Evolutionary conservation across 2,329 filamentous ascomycete genomes (phyloP).

Genomic region (Aspergillus pseudoviridinutans): DNA sequence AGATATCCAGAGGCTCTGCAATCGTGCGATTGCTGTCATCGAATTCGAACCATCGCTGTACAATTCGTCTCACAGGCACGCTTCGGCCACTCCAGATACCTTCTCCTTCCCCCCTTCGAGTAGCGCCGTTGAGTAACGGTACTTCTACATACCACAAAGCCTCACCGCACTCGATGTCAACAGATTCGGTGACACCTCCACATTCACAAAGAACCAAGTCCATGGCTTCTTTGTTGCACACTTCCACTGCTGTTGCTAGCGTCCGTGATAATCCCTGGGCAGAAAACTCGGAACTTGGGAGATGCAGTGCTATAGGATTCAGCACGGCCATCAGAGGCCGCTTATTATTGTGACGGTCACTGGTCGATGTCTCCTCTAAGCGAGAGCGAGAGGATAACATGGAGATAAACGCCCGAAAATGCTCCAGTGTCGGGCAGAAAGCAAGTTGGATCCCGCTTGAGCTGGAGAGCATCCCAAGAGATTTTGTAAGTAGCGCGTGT

Average conservation of each 20-base stretch:
- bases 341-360: constrained; percentile 1
- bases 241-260: constrained; percentile 38
- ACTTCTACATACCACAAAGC: constrained; percentile 49
- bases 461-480: constrained; percentile 65
- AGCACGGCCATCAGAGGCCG: constrained; percentile 37
- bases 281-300: constrained; percentile 43
- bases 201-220: constrained; percentile 42
- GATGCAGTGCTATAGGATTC: constrained; percentile 40
- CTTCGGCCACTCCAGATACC: constrained; percentile 56
- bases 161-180: constrained; percentile 27
- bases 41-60: constrained; percentile 65
- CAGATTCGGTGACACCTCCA: constrained; percentile 25
- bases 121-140: constrained; percentile 59
- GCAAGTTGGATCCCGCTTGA: constrained; percentile 65
- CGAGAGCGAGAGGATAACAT: constrained; percentile 36
- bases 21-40: constrained; percentile 31
- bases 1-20: constrained; percentile 3
- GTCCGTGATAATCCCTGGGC: constrained; percentile 46
- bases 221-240: constrained; percentile 25
- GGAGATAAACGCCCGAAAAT: constrained; percentile 72
- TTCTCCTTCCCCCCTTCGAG: constrained; percentile 46
- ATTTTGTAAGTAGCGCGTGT: constrained; percentile 55
- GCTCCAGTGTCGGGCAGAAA: constrained; percentile 72
- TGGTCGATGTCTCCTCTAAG: background rate
- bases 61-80: constrained; percentile 54